phyloP scores from a whole-genome alignment of 2,329 filamentous ascomycete species.

The Scorias spongiosa region DNA sequence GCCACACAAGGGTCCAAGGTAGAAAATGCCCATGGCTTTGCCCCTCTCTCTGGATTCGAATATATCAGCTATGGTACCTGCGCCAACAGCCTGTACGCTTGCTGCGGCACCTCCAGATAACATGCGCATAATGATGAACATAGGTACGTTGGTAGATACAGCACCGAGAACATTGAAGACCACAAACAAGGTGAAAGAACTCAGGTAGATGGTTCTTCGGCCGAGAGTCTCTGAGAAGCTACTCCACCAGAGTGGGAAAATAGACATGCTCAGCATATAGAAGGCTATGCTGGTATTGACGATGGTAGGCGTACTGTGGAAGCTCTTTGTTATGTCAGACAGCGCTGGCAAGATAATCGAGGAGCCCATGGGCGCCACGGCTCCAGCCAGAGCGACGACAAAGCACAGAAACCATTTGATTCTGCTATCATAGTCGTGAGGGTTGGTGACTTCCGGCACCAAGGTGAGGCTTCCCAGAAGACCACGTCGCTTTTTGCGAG shows the following conservation, averaged over 20 bases:
- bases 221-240: conserved; percentile 60
- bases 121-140: conserved; percentile 65
- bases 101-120: conserved; percentile 62
- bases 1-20: conserved; percentile 61
- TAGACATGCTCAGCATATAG: conserved; percentile 71
- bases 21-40: conserved; percentile 69
- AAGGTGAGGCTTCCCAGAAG: conserved; percentile 55
- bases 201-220: conserved; percentile 62
- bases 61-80: conserved; percentile 68
- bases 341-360: conserved; percentile 69
- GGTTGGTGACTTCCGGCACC: conserved; percentile 63
- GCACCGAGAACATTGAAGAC: conserved; percentile 57
- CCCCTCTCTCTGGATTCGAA: conserved; percentile 63
- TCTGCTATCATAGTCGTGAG: conserved; percentile 54
- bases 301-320: conserved; percentile 48
- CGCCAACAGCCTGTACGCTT: conserved; percentile 68
- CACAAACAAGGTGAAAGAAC: conserved; percentile 57
- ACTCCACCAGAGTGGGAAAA: conserved; percentile 79
- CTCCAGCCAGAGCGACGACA: conserved; percentile 61
- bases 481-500: conserved; percentile 47
- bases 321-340: conserved; percentile 43
- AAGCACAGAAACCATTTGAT: conserved; percentile 78
- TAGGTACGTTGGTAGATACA: conserved; percentile 51
- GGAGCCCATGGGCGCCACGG: conserved; percentile 68
- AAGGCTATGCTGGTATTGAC: conserved; percentile 63